These are phyloP conservation scores for Suillus weaverae DNA, from an alignment of 768 basidiomycete species.

Conservation along the genomic window DNA sequence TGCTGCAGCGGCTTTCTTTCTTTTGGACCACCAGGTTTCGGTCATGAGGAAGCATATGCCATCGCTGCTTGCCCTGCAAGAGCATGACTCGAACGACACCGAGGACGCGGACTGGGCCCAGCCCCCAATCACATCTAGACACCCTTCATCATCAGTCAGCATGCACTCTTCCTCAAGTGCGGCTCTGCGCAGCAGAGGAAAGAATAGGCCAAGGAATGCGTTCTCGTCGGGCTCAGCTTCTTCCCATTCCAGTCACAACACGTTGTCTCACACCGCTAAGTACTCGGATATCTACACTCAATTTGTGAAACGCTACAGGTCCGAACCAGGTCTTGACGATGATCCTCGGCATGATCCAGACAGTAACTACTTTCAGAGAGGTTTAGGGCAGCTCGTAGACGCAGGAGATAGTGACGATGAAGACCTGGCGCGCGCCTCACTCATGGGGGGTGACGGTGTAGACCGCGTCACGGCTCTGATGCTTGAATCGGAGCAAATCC, in stretches of 20 bases:
- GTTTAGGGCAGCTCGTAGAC: slow-evolving; percentile 65
- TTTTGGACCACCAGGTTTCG: neutral
- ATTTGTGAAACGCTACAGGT: slow-evolving; percentile 75
- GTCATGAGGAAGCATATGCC: slow-evolving; percentile 54
- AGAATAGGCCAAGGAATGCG: slow-evolving; percentile 29
- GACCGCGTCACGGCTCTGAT: slow-evolving; percentile 54
- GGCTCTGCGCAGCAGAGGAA: slow-evolving; percentile 32
- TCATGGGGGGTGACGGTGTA: slow-evolving; percentile 44
- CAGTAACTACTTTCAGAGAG: slow-evolving; percentile 76
- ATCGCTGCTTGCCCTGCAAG: slow-evolving; percentile 65
- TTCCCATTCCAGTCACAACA: slow-evolving; percentile 30
- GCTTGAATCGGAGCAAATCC: slow-evolving; percentile 61
- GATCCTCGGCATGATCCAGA: slow-evolving; percentile 82
- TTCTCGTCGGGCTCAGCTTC: slow-evolving; percentile 31
- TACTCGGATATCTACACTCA: slow-evolving; percentile 74
- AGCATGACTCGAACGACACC: slow-evolving; percentile 51
- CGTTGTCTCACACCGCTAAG: slow-evolving; percentile 34
- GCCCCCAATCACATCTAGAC: slow-evolving; percentile 32
- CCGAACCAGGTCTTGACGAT: slow-evolving; percentile 58
- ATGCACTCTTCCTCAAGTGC: slow-evolving; percentile 30
- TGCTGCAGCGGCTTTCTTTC: neutral
- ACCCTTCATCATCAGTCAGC: slow-evolving; percentile 14
- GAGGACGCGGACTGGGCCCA: slow-evolving; percentile 49
- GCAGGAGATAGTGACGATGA: slow-evolving; percentile 80
- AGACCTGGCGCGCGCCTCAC: slow-evolving; percentile 46